Evolutionary conservation across 2,329 filamentous ascomycete genomes (phyloP).

Genomic region (Cytospora paraplurivora): DNA sequence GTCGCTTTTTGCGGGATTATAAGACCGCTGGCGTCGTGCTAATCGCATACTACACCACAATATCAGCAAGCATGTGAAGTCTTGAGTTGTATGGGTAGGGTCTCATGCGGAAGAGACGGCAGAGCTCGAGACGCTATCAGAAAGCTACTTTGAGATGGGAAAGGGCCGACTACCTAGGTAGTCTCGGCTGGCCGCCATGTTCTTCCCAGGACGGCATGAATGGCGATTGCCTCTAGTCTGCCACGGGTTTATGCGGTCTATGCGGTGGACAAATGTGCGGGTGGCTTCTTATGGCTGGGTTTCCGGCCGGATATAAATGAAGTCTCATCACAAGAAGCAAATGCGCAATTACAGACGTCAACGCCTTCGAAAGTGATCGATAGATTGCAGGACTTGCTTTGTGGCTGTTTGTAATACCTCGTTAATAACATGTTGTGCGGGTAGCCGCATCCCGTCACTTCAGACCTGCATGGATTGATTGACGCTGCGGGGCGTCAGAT

Average conservation of each 20-base stretch:
- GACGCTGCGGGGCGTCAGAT: neutral
- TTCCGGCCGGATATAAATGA: conserved; percentile 1
- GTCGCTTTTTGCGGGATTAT: neutral
- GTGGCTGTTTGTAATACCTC: neutral
- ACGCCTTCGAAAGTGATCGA: neutral
- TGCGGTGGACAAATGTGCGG: neutral
- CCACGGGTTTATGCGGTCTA: neutral
- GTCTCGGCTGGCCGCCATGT: neutral
- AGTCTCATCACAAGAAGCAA: neutral
- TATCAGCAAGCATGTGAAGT: neutral
- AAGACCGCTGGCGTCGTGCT: neutral
- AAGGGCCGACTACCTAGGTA: neutral
- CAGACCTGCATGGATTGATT: neutral
- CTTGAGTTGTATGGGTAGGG: neutral
- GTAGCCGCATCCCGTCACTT: neutral
- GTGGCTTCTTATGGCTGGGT: neutral
- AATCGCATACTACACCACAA: neutral
- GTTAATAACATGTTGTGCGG: neutral
- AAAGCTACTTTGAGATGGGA: neutral
- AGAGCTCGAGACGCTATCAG: conserved; percentile 1
- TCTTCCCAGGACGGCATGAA: neutral
- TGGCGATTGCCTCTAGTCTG: neutral
- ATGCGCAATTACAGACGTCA: neutral
- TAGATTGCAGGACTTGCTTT: neutral
- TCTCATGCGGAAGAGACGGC: neutral